These are phyloP conservation scores for Nicotiana noctiflora DNA, from an alignment of 257 asterid genomes.

Conservation along the genomic window DNA sequence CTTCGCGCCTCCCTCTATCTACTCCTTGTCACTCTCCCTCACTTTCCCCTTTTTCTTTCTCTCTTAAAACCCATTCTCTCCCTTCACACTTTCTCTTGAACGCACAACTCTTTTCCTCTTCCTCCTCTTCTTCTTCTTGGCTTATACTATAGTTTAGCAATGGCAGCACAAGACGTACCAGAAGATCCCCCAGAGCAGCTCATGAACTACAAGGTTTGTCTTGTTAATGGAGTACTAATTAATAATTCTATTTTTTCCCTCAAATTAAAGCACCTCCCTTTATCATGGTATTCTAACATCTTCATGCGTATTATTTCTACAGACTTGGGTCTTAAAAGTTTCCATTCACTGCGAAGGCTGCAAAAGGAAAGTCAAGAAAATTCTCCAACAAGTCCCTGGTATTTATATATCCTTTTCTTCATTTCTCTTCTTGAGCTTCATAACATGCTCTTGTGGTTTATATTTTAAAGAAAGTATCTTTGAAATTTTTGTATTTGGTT, in stretches of 20 bases:
- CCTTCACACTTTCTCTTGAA: neutral
- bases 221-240: too few species aligned
- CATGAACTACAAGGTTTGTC: slow-evolving; percentile 35
- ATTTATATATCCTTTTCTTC: neutral
- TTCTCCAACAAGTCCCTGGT: slow-evolving; percentile 46
- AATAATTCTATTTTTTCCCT: neutral
- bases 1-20: neutral
- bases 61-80: neutral
- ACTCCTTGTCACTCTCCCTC: neutral
- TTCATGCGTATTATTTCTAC: slow-evolving; percentile 3
- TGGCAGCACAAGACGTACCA: slow-evolving; percentile 36
- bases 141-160: slow-evolving; percentile 1
- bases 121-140: neutral
- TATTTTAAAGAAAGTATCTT: too few species aligned
- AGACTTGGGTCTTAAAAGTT: slow-evolving; percentile 55
- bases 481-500: neutral
- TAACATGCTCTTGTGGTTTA: neutral
- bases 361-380: slow-evolving; percentile 56
- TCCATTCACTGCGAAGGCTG: slow-evolving; percentile 79
- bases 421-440: neutral
- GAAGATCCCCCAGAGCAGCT: slow-evolving; percentile 22
- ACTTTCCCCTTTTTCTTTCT: slow-evolving; percentile 1
- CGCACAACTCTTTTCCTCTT: neutral
- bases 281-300: neutral
- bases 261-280: neutral